Conservation (phyloP, 495 filamentous ascomycete species). For the Clavariopsis aquatica region DNA sequence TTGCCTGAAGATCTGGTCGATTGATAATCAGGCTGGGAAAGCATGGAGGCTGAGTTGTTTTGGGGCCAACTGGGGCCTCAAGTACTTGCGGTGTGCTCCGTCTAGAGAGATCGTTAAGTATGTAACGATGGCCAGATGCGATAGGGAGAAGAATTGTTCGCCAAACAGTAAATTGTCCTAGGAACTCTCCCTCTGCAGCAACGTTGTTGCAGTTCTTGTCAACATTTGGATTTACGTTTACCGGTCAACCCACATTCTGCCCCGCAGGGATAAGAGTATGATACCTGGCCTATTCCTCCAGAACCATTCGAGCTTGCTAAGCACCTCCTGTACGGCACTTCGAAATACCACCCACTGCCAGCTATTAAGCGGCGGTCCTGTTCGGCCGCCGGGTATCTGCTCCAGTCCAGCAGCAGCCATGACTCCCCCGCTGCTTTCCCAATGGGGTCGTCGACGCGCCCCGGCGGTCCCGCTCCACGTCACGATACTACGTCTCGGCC, state of each 20-base stretch:
- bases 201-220: neutral
- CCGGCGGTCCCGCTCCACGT: neutral
- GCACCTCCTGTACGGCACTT: neutral
- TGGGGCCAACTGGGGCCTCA: no score
- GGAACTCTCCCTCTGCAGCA: neutral
- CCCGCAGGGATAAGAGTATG: neutral
- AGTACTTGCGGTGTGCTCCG: neutral
- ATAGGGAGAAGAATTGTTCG: no score
- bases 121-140: no score
- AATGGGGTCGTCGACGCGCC: neutral
- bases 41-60: neutral
- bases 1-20: neutral
- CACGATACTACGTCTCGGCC: neutral
- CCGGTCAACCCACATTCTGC: neutral
- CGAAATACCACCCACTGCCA: neutral
- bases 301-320: slow-evolving; percentile 2
- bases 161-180: neutral
- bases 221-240: neutral
- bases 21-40: neutral
- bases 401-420: neutral
- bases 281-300: neutral
- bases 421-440: neutral
- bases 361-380: neutral
- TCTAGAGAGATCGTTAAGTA: no score
- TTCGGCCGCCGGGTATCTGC: neutral